Evolutionary conservation across 78 protist species (phyloP).

Genomic region (Mantamonas sphyraenae): DNA sequence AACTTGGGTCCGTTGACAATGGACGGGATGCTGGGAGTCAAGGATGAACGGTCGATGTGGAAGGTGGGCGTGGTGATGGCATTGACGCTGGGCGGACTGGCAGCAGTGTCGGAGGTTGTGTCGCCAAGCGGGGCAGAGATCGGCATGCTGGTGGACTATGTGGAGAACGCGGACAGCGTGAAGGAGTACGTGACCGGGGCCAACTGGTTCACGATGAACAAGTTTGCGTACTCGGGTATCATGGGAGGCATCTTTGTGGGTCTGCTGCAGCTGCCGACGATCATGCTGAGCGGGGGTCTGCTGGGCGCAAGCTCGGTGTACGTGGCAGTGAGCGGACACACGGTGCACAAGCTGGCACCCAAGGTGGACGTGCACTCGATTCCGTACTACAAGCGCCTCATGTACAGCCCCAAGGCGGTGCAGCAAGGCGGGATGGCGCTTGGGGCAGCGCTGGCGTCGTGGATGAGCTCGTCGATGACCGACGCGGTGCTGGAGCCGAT

Average conservation of each 20-base stretch:
- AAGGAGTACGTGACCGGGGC: not conserved
- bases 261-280: conserved; percentile 11
- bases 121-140: too few species aligned
- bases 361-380: too few species aligned
- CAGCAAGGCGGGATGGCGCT: conserved; percentile 7
- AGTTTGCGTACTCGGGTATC: not conserved
- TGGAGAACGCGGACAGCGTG: too few species aligned
- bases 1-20: not conserved
- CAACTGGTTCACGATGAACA: not conserved
- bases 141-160: not conserved
- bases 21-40: too few species aligned
- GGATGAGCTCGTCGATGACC: not conserved
- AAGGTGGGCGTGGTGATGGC: not conserved
- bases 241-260: conserved; percentile 7
- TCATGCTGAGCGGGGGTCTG: not conserved
- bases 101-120: too few species aligned
- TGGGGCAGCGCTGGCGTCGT: not conserved
- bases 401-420: not conserved
- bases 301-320: conserved; percentile 6
- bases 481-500: not conserved
- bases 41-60: not conserved
- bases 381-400: not conserved
- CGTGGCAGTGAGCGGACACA: conserved; percentile 7
- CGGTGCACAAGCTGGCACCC: not conserved
- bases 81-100: not conserved